These are phyloP conservation scores for Thermothelomyces thermophilus DNA, from an alignment of 2,329 filamentous ascomycete genomes.

Conservation along the genomic window DNA sequence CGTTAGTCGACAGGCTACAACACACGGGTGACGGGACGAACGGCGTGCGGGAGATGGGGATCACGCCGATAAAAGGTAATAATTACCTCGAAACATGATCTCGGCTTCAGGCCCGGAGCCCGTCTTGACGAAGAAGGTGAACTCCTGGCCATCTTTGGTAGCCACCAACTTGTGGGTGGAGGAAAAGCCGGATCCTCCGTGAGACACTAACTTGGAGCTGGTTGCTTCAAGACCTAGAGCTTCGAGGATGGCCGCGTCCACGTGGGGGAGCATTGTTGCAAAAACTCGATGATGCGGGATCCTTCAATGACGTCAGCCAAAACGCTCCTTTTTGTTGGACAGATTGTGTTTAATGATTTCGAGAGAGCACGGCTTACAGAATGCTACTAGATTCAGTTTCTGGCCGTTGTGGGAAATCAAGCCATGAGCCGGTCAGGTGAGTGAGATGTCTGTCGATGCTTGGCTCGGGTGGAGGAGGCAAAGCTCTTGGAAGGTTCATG, in stretches of 20 bases:
- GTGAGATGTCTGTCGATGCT: too few relatives aligned
- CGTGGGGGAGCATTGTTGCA: slow-evolving; percentile 36
- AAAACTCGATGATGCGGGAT: background rate
- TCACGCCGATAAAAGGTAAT: too few relatives aligned
- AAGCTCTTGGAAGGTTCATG: too few relatives aligned
- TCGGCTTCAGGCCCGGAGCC: slow-evolving; percentile 53
- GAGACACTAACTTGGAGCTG: slow-evolving; percentile 48
- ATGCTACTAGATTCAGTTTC: too few relatives aligned
- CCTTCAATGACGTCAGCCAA: background rate
- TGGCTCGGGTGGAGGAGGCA: too few relatives aligned
- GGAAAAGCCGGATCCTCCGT: slow-evolving; percentile 62
- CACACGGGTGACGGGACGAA: background rate
- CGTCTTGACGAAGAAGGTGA: slow-evolving; percentile 66
- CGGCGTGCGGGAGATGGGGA: too few relatives aligned
- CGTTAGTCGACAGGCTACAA: background rate
- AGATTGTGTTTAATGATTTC: too few relatives aligned
- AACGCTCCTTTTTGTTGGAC: background rate
- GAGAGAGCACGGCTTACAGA: too few relatives aligned
- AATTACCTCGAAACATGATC: slow-evolving; percentile 54
- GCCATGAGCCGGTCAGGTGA: too few relatives aligned
- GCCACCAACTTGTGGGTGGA: slow-evolving; percentile 46
- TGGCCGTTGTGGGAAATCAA: too few relatives aligned
- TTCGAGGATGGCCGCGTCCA: slow-evolving; percentile 57
- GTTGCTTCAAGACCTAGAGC: slow-evolving; percentile 53
- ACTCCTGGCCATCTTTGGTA: slow-evolving; percentile 19